A percentile compares a stretch with the other conserved stretches of the same genome.
Evolutionary conservation across 176 grass and related monocot genomes (phyloP).

Genomic region (Triticum aestivum): IWGSC_CS_RefSeq_v2.1 NC_057801.1:394853148-394853647

Average conservation of each 20-base stretch:
- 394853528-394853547: conserved; percentile 6
- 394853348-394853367: neutral
- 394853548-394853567: conserved; percentile 9
- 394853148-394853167: neutral
- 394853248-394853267: conserved; percentile 11
- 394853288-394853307: neutral
- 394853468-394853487: neutral
- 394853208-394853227: neutral
- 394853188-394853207: neutral
- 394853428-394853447: neutral
- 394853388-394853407: no score
- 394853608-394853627: neutral
- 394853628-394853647: neutral
- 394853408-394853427: neutral
- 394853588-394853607: neutral
- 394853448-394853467: neutral
- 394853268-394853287: neutral
- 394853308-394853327: neutral
- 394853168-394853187: neutral
- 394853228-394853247: neutral
- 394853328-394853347: neutral
- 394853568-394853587: neutral
- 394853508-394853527: neutral
- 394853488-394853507: neutral
- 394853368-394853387: no score